phyloP scores from a whole-genome alignment of 2,329 filamentous ascomycete species.

The Fusarium tricinctum region DNA sequence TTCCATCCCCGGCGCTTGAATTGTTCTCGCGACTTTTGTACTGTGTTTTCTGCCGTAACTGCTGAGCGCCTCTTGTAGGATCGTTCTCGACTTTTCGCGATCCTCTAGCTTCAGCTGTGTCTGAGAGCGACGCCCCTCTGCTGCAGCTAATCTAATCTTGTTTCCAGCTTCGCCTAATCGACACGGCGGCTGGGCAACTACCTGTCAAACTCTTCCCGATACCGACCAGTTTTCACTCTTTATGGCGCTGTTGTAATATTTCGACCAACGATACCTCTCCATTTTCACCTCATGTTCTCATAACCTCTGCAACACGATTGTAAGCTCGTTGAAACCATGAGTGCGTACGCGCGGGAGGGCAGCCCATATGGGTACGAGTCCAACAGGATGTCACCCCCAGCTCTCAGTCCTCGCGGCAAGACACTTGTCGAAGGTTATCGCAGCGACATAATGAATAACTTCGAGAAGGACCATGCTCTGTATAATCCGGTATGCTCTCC shows the following conservation, averaged over 20 bases:
- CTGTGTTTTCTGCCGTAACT: background rate
- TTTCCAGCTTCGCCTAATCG: constrained; percentile 9
- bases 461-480: constrained; percentile 66
- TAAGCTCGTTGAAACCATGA: constrained; percentile 54
- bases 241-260: constrained; percentile 38
- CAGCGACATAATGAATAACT: constrained; percentile 66
- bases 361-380: constrained; percentile 55
- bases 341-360: constrained; percentile 55
- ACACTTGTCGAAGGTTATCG: constrained; percentile 72
- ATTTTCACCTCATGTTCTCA: constrained; percentile 40
- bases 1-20: constrained; percentile 26
- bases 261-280: constrained; percentile 22
- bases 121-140: constrained; percentile 37
- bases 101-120: constrained; percentile 20
- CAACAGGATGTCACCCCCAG: constrained; percentile 52
- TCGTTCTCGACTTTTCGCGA: constrained; percentile 20
- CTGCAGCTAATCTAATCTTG: constrained; percentile 32
- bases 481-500: constrained; percentile 69
- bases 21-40: constrained; percentile 18
- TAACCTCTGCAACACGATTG: constrained; percentile 40
- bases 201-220: constrained; percentile 16
- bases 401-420: constrained; percentile 60
- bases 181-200: constrained; percentile 33
- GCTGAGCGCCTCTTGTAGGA: constrained; percentile 14
- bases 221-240: constrained; percentile 35